These are phyloP conservation scores for Geranomyces variabilis DNA, from an alignment of 192 early-diverging fungal genomes.

Conservation along the genomic window DNA sequence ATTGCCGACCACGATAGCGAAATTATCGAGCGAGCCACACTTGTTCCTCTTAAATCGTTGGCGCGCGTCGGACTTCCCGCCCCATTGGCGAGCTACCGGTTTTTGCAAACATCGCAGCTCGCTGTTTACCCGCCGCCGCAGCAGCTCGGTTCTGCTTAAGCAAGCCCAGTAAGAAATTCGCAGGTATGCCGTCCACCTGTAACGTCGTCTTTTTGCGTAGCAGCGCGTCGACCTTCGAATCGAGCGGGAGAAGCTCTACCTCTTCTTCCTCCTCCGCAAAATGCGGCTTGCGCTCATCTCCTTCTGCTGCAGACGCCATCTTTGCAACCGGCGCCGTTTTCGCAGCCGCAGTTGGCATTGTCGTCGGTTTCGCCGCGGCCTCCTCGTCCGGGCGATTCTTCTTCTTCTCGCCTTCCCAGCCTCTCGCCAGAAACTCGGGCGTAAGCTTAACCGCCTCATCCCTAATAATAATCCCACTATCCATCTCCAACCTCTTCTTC, in stretches of 20 bases:
- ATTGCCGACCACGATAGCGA: too few species aligned
- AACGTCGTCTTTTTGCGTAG: conserved; percentile 21
- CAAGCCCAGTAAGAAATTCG: conserved; percentile 22
- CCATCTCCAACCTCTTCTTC: conserved; percentile 44
- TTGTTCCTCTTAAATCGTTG: conserved; percentile 8
- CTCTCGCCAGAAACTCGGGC: conserved; percentile 52
- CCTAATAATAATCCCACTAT: conserved; percentile 54
- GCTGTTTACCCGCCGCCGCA: not conserved
- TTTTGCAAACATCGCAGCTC: not conserved
- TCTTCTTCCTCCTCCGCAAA: conserved; percentile 4
- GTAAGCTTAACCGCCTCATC: conserved; percentile 54
- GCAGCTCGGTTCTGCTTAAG: conserved; percentile 9
- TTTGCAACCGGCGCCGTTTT: not conserved
- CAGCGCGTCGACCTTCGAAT: conserved; percentile 1
- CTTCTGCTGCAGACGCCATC: not conserved
- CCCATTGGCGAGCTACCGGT: not conserved
- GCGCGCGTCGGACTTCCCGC: conserved; percentile 1
- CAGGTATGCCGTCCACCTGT: conserved; percentile 25
- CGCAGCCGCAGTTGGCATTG: not conserved
- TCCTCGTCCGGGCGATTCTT: not conserved
- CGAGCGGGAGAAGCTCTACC: not conserved
- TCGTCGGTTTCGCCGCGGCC: not conserved
- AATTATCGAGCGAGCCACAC: too few species aligned
- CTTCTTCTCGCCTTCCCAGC: conserved; percentile 17
- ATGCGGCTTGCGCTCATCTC: not conserved